Percentiles rank a stretch among this genome's conserved stretches.
These are phyloP conservation scores for Lachancea meyersii DNA, from an alignment of 805 yeast genomes.

Conservation along the genomic window DNA sequence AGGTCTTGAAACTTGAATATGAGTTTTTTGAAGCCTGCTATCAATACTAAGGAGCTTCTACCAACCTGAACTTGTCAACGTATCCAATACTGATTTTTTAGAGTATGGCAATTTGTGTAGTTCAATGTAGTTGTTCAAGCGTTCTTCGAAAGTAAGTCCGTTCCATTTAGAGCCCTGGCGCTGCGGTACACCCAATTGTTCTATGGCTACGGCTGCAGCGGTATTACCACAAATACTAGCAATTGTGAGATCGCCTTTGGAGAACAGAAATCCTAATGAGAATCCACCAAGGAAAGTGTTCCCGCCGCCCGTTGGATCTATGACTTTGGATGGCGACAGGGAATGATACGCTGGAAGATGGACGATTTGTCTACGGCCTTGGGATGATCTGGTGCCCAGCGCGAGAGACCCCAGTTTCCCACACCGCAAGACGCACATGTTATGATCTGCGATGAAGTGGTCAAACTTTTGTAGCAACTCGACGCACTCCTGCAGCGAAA, in stretches of 20 bases:
- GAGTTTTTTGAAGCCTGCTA: slow-evolving; percentile 46
- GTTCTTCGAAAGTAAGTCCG: slow-evolving; percentile 39
- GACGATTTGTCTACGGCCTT: slow-evolving; percentile 5
- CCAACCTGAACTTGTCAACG: not conserved
- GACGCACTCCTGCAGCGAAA: slow-evolving; percentile 36
- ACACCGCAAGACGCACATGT: slow-evolving; percentile 54
- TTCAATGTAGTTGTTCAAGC: slow-evolving; percentile 38
- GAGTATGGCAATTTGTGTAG: slow-evolving; percentile 9
- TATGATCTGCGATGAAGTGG: slow-evolving; percentile 35
- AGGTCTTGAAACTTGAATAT: slow-evolving; percentile 37
- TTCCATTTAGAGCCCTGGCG: slow-evolving; percentile 52
- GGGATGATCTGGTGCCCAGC: slow-evolving; percentile 23
- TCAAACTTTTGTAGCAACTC: slow-evolving; percentile 38
- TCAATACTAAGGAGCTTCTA: slow-evolving; percentile 5
- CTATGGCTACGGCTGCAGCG: slow-evolving; percentile 78
- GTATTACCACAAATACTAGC: slow-evolving; percentile 66
- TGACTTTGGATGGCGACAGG: slow-evolving; percentile 39
- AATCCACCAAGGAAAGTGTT: slow-evolving; percentile 84
- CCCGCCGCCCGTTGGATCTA: slow-evolving; percentile 95
- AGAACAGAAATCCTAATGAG: slow-evolving; percentile 50
- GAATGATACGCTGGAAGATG: slow-evolving; percentile 76
- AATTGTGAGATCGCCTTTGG: slow-evolving; percentile 41
- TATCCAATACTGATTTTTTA: slow-evolving; percentile 9
- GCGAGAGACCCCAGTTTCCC: slow-evolving; percentile 67
- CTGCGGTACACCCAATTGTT: slow-evolving; percentile 68